Evolutionary conservation across 192 early-diverging fungal genomes (phyloP), one percentile per base, ranked within the genome.

Genomic region (Phycomyces nitens): DNA sequence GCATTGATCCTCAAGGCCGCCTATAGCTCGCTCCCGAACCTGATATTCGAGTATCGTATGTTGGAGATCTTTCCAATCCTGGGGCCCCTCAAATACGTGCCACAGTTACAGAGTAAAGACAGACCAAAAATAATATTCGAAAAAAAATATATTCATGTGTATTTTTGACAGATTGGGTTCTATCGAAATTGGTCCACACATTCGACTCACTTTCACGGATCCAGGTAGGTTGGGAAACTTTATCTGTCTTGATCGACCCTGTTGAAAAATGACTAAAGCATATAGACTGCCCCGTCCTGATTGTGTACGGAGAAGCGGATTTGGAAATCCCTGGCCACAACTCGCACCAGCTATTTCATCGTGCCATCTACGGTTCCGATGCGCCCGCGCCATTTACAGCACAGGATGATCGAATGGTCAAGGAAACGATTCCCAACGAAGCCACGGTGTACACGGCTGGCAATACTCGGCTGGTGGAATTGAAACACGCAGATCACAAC

Each of bases 191-290:
- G 23, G 38, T 40, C 29, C 60, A 65, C 38, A 57, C 56, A 22
- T 75, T 75, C 49, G 69, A 75, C 47, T 75, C 73, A 16, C 34
- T 70, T 9, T 66, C 73, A 21, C 49, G 55, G 20, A 75, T 75
- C 21, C 42, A 66, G 51, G 73, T 70, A 70, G 65, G 47, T 3
- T 11, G 14, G 2, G 12, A 24, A 29, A 5, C 51, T 50, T 38
- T 58, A 20, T n/a, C 27, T 7, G 20, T 51, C 16, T 20, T 55
- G 23, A 21, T 24, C 8, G 40, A 34, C 49, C 21, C 20, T 40
- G 5, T 60, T 26, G 2, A 7, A 16, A 26, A 34, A 24, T 6
- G 20, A 6, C 34, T 64, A 43, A 57, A 75, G 73, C 12, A 63
- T 14, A 50, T 70, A 21, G 54, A 39, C 15, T 75, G 68, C 7